These are phyloP conservation scores for button mushroom (Agaricus bisporus) DNA, from an alignment of 768 basidiomycete genomes.

Conservation along the genomic window DNA sequence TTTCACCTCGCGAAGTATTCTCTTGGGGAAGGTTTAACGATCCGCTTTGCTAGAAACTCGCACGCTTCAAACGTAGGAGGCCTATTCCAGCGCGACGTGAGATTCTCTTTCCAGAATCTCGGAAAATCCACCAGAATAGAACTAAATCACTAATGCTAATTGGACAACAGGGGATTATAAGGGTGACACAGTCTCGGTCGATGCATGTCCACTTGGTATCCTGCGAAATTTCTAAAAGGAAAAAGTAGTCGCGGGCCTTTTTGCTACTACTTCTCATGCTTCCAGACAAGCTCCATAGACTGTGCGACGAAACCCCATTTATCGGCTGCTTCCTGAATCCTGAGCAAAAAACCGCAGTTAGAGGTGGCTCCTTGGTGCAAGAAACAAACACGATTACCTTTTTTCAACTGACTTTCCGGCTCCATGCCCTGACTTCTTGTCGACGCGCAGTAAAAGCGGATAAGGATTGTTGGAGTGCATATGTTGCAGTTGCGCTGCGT, in stretches of 20 bases:
- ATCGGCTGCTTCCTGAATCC: slow-evolving; percentile 72
- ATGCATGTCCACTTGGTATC: neutral
- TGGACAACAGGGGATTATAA: neutral
- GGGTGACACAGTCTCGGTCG: neutral
- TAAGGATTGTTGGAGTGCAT: slow-evolving; percentile 56
- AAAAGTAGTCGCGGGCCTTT: neutral
- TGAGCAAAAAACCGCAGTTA: slow-evolving; percentile 21
- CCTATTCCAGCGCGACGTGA: too few relatives aligned
- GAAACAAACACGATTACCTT: slow-evolving; percentile 31
- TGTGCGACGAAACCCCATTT: slow-evolving; percentile 75
- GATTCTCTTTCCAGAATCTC: neutral
- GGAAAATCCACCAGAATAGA: neutral
- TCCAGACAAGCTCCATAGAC: slow-evolving; percentile 47
- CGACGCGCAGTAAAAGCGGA: slow-evolving; percentile 71
- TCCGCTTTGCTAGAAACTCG: too few relatives aligned
- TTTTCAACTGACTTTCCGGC: slow-evolving; percentile 74
- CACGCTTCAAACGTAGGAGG: too few relatives aligned
- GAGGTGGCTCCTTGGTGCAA: neutral
- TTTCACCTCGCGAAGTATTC: neutral
- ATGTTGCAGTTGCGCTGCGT: slow-evolving; percentile 73
- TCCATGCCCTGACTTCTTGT: slow-evolving; percentile 78
- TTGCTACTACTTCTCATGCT: slow-evolving; percentile 10
- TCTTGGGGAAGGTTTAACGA: neutral
- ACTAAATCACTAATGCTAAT: neutral
- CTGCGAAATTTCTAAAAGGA: neutral